Conservation (phyloP, 257 asterid species). For the Penstemon newberryi region DNA sequence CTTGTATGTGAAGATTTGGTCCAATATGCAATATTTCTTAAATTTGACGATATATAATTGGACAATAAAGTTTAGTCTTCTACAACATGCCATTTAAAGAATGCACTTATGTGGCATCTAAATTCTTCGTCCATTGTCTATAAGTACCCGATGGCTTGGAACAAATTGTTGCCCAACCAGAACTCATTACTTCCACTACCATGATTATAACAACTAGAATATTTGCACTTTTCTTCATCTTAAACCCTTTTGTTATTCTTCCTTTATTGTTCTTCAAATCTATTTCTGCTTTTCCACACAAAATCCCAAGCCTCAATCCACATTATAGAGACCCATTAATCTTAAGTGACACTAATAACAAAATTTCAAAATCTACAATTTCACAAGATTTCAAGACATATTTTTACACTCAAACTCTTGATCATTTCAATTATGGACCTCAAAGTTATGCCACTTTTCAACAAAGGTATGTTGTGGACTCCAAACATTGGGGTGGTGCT, state of each 20-base stretch:
- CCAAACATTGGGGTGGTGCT: slow-evolving; percentile 58
- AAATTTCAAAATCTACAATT: not conserved
- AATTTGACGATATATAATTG: no score
- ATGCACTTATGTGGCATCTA: no score
- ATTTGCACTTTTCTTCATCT: no score
- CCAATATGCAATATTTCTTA: no score
- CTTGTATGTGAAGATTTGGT: no score
- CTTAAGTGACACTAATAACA: not conserved
- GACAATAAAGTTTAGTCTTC: no score
- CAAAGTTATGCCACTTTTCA: slow-evolving; percentile 53
- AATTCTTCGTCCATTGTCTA: no score
- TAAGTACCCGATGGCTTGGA: no score
- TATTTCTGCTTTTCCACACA: slow-evolving; percentile 18
- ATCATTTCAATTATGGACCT: slow-evolving; percentile 72
- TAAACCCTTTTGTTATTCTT: not conserved
- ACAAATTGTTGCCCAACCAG: no score
- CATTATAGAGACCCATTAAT: not conserved
- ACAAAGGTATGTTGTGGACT: slow-evolving; percentile 50
- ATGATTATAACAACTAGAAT: no score
- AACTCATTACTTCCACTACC: no score
- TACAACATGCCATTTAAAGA: no score
- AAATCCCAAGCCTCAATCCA: slow-evolving; percentile 36
- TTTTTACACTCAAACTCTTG: slow-evolving; percentile 63
- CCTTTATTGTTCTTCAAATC: slow-evolving; percentile 12
- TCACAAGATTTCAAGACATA: slow-evolving; percentile 38